Conservation (phyloP, 2,329 filamentous ascomycete genomes). For the Pochonia chlamydosporia region DNA sequence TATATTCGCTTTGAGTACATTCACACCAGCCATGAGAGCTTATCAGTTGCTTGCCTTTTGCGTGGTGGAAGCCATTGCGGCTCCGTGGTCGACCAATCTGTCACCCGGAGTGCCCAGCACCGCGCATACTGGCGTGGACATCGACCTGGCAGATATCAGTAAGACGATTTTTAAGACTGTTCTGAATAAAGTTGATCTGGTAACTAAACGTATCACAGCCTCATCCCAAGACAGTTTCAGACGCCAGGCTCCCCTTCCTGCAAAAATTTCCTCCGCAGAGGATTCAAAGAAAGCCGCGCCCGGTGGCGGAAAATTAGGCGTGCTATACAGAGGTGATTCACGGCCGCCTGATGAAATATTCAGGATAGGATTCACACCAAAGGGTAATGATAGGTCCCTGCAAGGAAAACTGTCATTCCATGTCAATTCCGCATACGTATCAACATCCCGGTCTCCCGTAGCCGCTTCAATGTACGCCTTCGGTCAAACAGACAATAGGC, state of each 20-base stretch:
- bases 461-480: conserved; percentile 4
- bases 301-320: not conserved
- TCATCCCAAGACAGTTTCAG: too few species aligned
- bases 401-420: conserved; percentile 5
- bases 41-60: too few species aligned
- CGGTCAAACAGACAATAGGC: not conserved
- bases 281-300: not conserved
- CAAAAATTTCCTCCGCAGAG: not conserved
- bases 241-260: not conserved
- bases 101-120: too few species aligned
- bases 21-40: too few species aligned
- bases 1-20: too few species aligned
- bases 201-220: not conserved
- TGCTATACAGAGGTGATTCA: conserved; percentile 11
- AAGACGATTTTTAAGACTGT: not conserved
- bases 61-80: too few species aligned
- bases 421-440: conserved; percentile 7
- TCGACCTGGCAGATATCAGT: not conserved
- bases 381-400: conserved; percentile 5
- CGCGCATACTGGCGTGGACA: too few species aligned
- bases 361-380: conserved; percentile 2
- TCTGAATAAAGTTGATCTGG: not conserved
- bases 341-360: conserved; percentile 7
- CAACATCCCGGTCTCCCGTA: not conserved
- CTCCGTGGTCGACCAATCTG: too few species aligned